Conservation (phyloP, 2,329 filamentous ascomycete genomes). For the Fusarium secorum region DNA sequence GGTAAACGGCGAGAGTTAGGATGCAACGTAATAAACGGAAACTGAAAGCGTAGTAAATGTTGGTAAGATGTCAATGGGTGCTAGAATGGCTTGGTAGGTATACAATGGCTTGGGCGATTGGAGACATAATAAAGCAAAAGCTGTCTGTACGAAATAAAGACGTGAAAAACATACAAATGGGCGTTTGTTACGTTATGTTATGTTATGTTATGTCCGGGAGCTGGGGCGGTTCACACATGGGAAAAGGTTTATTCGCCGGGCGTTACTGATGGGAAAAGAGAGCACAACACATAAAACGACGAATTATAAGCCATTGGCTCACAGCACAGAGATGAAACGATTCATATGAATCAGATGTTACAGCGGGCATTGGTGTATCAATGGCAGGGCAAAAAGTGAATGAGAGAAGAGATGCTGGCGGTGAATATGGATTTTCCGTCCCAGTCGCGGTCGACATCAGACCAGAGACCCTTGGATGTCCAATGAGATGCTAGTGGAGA, state of each 20-base stretch:
- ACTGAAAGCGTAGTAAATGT: background rate
- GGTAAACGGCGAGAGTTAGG: background rate
- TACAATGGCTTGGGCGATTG: background rate
- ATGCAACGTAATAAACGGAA: background rate
- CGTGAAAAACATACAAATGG: constrained; percentile 12
- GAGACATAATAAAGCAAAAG: background rate
- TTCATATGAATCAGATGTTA: constrained; percentile 4
- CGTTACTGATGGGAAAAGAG: background rate
- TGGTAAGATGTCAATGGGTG: background rate
- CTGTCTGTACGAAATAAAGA: background rate
- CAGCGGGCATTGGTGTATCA: background rate
- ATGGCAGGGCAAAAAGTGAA: background rate
- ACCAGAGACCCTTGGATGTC: constrained; percentile 18
- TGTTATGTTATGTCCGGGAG: background rate
- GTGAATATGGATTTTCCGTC: constrained; percentile 24
- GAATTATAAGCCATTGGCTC: constrained; percentile 18
- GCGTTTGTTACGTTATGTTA: constrained; percentile 15
- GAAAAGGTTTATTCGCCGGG: constrained; percentile 17
- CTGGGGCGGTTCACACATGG: constrained; percentile 20
- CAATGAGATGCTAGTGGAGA: constrained; percentile 31
- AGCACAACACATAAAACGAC: background rate
- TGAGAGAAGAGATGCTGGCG: constrained; percentile 12
- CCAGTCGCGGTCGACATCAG: background rate
- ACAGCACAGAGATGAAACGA: background rate
- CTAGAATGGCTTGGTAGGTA: background rate